Percentiles rank a stretch among this genome's conserved stretches.
Evolutionary conservation across 176 grass and related monocot genomes (phyloP).

Genomic region (Paspalum vaginatum): DNA sequence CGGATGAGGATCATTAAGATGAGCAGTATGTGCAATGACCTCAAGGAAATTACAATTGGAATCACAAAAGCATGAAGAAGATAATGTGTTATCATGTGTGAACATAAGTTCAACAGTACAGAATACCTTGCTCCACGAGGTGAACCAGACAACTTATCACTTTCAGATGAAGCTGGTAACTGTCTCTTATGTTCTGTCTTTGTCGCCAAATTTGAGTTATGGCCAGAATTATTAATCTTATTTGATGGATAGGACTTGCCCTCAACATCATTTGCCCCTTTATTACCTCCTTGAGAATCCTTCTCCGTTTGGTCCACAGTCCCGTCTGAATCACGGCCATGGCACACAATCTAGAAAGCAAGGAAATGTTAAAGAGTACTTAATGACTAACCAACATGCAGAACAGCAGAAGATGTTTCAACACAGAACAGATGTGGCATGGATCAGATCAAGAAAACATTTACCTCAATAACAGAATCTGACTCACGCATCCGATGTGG

Average conservation of each 20-base stretch:
- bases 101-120: constrained; percentile 5
- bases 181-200: constrained; percentile 51
- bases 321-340: constrained; percentile 66
- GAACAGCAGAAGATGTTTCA: not conserved
- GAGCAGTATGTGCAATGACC: not conserved
- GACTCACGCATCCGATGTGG: constrained; percentile 74
- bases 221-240: constrained; percentile 44
- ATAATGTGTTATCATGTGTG: not conserved
- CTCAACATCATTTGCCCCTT: constrained; percentile 43
- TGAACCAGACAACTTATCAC: constrained; percentile 51
- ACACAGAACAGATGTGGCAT: constrained; percentile 25
- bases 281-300: constrained; percentile 58
- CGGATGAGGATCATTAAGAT: not conserved
- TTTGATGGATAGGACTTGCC: constrained; percentile 40
- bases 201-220: constrained; percentile 31
- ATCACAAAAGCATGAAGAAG: not conserved
- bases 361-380: constrained; percentile 26
- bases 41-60: constrained; percentile 10
- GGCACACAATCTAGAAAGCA: constrained; percentile 67
- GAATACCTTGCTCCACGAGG: constrained; percentile 71
- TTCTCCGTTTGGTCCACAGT: constrained; percentile 63
- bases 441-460: constrained; percentile 9
- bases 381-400: constrained; percentile 14
- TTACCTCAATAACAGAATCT: constrained; percentile 98
- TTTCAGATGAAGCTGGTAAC: constrained; percentile 48